These are phyloP conservation scores for Eucalyptus polybractea DNA, from an alignment of 345 rosid species.

Conservation along the genomic window DNA sequence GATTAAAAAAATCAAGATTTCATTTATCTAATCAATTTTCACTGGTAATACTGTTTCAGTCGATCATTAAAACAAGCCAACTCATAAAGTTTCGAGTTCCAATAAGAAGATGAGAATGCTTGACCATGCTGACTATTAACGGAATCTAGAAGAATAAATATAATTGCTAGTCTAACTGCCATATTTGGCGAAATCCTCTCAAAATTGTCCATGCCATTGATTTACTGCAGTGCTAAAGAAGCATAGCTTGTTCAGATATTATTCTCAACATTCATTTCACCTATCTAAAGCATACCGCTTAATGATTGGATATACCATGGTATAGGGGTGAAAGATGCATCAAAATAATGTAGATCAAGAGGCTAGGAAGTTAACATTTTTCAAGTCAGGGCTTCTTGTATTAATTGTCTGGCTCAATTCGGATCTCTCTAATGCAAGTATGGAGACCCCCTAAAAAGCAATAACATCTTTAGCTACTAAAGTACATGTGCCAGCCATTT, in stretches of 20 bases:
- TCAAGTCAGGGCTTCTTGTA: background rate
- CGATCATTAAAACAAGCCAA: background rate
- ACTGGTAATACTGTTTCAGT: background rate
- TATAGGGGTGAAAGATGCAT: background rate
- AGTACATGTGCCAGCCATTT: background rate
- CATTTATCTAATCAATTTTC: background rate
- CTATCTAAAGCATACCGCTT: background rate
- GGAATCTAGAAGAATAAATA: background rate
- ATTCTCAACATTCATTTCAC: background rate
- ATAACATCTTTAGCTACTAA: background rate
- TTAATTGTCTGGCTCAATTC: background rate
- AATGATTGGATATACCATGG: background rate
- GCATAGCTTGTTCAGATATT: background rate
- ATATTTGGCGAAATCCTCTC: background rate
- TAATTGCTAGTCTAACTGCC: background rate
- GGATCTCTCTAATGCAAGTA: background rate
- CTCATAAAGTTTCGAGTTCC: background rate
- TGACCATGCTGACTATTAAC: background rate
- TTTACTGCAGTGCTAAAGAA: background rate
- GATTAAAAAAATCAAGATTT: background rate
- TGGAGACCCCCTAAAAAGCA: background rate
- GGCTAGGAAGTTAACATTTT: background rate
- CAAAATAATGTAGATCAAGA: background rate
- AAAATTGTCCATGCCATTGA: background rate
- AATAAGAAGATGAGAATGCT: background rate